A percentile compares a stretch with the other conserved stretches of the same genome.
phyloP scores from a whole-genome alignment of 345 rosid species.

The Salix dunnii region DNA sequence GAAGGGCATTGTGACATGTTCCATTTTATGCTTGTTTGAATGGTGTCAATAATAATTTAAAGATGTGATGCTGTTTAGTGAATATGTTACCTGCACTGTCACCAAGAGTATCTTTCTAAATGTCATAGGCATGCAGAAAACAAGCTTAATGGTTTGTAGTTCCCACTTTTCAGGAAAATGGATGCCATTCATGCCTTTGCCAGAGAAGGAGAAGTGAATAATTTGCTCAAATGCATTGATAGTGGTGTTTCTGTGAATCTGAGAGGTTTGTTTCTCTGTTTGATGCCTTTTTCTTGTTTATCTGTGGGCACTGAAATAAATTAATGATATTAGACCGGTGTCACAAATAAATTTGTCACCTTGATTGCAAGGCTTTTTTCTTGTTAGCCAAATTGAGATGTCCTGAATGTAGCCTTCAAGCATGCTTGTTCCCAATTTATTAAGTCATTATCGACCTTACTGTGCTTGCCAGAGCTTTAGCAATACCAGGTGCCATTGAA shows the following conservation, averaged over 20 bases:
- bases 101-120: background rate
- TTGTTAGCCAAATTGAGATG: background rate
- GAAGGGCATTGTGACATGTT: background rate
- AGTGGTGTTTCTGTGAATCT: conserved; percentile 65
- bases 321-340: background rate
- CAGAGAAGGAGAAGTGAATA: conserved; percentile 79
- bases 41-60: background rate
- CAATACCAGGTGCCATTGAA: background rate
- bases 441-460: background rate
- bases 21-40: background rate
- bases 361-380: background rate
- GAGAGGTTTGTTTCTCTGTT: conserved; percentile 42
- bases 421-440: background rate
- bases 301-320: background rate
- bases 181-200: conserved; percentile 88
- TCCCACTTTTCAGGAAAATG: conserved; percentile 52
- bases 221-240: conserved; percentile 66
- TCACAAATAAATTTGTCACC: background rate
- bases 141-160: conserved; percentile 6
- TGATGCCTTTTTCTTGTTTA: too few species aligned
- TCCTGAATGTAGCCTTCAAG: background rate
- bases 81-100: background rate
- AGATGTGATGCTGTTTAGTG: background rate
- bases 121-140: background rate
- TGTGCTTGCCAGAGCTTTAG: background rate